Percentiles rank a stretch among this genome's conserved stretches.
Evolutionary conservation across 2,329 filamentous ascomycete species (phyloP).

Genomic region (Plenodomus lindquistii): DNA sequence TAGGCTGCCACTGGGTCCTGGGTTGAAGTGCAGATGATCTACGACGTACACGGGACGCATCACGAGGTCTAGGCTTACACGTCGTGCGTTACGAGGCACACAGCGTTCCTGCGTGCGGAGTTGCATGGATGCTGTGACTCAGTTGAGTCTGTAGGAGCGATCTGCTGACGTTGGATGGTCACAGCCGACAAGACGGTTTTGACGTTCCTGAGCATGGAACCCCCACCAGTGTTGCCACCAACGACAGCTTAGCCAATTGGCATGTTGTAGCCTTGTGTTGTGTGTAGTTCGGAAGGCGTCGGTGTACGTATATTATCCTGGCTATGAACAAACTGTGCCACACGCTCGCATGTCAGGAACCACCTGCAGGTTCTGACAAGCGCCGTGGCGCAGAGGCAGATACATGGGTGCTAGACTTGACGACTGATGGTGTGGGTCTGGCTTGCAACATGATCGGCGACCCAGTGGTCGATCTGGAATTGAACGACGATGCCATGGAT

Average conservation of each 20-base stretch:
- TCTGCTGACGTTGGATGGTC: neutral
- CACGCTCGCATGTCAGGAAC: neutral
- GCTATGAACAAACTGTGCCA: neutral
- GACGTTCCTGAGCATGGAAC: neutral
- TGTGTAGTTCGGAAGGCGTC: neutral
- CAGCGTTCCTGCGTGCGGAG: neutral
- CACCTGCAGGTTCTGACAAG: neutral
- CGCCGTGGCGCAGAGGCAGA: neutral
- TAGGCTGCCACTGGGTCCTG: conserved; percentile 7
- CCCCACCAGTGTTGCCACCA: conserved; percentile 7
- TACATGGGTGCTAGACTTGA: neutral
- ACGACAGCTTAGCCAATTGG: conserved; percentile 3
- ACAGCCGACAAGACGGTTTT: conserved; percentile 1
- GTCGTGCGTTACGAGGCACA: neutral
- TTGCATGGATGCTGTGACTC: neutral
- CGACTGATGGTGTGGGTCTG: neutral
- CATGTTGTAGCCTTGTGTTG: too few species aligned
- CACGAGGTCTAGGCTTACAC: neutral
- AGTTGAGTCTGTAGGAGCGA: neutral
- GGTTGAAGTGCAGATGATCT: neutral
- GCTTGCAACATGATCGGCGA: neutral
- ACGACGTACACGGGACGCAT: too few species aligned
- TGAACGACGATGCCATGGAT: neutral
- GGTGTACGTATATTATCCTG: neutral
- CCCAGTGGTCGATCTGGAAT: neutral